Conservation (phyloP, 257 asterid species). For the Prunella vulgaris region DNA sequence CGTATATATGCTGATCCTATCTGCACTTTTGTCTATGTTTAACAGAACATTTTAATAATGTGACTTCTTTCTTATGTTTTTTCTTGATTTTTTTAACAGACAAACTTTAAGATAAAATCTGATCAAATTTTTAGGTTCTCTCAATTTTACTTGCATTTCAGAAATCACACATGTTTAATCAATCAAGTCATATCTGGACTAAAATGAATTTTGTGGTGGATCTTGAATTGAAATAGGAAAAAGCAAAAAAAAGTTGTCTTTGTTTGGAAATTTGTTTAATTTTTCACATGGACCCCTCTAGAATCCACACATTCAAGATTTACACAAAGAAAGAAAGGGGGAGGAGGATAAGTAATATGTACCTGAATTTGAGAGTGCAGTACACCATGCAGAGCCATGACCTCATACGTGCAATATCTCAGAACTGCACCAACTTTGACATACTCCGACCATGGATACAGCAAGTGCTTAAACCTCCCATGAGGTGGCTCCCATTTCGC, state of each 20-base stretch:
- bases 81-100: neutral
- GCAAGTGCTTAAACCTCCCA: conserved; percentile 53
- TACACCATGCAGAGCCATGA: conserved; percentile 76
- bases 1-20: neutral
- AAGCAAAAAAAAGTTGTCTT: no score
- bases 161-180: neutral
- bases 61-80: neutral
- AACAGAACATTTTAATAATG: neutral
- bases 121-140: neutral
- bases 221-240: no score
- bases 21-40: neutral
- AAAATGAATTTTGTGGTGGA: no score
- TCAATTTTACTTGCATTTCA: neutral
- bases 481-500: conserved; percentile 91
- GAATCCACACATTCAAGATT: no score
- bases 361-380: conserved; percentile 76
- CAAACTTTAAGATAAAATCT: neutral
- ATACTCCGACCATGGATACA: conserved; percentile 71
- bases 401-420: conserved; percentile 62
- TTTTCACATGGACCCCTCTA: no score
- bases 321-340: no score
- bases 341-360: no score
- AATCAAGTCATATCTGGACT: no score
- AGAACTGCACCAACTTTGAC: conserved; percentile 66
- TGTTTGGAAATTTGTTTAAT: no score